A percentile compares a stretch with the other conserved stretches of the same genome.
Evolutionary conservation across 306 rosid species (phyloP).

Genomic region (Pyrus communis): DNA sequence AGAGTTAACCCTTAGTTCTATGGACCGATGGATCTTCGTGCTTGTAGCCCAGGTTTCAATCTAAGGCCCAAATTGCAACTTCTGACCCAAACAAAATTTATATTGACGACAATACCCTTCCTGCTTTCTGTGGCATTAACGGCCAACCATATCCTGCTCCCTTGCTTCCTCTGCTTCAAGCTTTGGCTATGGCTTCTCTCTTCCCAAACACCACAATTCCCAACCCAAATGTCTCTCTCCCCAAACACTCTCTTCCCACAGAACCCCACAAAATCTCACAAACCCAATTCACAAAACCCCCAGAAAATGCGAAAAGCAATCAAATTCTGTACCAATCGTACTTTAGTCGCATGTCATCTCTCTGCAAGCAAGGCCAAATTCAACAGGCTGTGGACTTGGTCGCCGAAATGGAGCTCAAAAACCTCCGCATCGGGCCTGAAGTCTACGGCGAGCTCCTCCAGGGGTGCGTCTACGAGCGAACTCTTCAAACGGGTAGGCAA

Average conservation of each 20-base stretch:
- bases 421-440: constrained; percentile 32
- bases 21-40: not conserved
- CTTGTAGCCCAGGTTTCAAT: not conserved
- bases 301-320: constrained; percentile 5
- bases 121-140: constrained; percentile 5
- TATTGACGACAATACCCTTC: constrained; percentile 19
- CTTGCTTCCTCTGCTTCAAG: constrained; percentile 13
- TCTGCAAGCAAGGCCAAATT: constrained; percentile 50
- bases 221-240: constrained; percentile 6
- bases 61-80: not conserved
- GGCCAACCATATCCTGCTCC: not conserved
- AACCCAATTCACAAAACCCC: constrained; percentile 20
- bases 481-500: constrained; percentile 56
- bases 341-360: constrained; percentile 32
- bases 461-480: constrained; percentile 65
- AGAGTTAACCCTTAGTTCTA: not conserved
- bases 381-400: constrained; percentile 39
- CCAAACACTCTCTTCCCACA: constrained; percentile 17
- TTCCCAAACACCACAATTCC: constrained; percentile 22
- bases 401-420: constrained; percentile 24
- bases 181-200: too few species aligned
- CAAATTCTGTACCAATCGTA: constrained; percentile 27
- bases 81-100: not conserved
- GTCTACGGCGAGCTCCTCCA: constrained; percentile 70
- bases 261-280: constrained; percentile 14